Percentiles rank a stretch among this genome's conserved stretches.
Evolutionary conservation across 768 basidiomycete species (phyloP).

Genomic region (Rhodotorula sphaerocarpa): DNA sequence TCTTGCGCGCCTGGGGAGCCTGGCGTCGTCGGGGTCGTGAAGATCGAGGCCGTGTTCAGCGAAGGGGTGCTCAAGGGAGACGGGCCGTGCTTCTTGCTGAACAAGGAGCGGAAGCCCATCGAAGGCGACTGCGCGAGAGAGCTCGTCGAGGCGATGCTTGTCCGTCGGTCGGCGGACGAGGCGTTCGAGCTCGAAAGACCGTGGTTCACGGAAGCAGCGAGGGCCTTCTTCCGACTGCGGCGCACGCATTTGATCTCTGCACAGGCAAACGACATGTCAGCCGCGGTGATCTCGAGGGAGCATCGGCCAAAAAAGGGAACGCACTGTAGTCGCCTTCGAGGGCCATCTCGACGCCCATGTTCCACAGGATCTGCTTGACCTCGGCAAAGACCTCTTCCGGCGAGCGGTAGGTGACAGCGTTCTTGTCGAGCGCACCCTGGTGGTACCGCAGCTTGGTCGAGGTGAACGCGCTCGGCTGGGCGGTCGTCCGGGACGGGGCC

Average conservation of each 20-base stretch:
- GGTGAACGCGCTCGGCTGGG: conserved; percentile 43
- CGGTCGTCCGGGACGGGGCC: too few relatives aligned
- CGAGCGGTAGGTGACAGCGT: conserved; percentile 70
- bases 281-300: not conserved
- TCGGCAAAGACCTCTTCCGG: conserved; percentile 84
- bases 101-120: conserved; percentile 32
- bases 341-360: conserved; percentile 84
- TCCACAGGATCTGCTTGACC: conserved; percentile 65
- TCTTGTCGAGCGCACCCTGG: conserved; percentile 84
- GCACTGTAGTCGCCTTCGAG: conserved; percentile 78
- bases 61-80: conserved; percentile 1
- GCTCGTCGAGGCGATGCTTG: conserved; percentile 5
- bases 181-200: not conserved
- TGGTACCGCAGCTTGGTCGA: conserved; percentile 61
- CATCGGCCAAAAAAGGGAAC: not conserved
- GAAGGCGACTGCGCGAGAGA: conserved; percentile 32
- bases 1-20: conserved; percentile 3
- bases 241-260: conserved; percentile 36
- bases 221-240: conserved; percentile 31
- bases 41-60: not conserved
- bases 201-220: conserved; percentile 3
- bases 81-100: conserved; percentile 7
- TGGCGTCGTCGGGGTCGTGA: not conserved
- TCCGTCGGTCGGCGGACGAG: conserved; percentile 39
- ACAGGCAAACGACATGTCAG: not conserved